Base-by-base conservation (phyloP, 495 filamentous ascomycete genomes). In the Penicillium desertorum region DNA sequence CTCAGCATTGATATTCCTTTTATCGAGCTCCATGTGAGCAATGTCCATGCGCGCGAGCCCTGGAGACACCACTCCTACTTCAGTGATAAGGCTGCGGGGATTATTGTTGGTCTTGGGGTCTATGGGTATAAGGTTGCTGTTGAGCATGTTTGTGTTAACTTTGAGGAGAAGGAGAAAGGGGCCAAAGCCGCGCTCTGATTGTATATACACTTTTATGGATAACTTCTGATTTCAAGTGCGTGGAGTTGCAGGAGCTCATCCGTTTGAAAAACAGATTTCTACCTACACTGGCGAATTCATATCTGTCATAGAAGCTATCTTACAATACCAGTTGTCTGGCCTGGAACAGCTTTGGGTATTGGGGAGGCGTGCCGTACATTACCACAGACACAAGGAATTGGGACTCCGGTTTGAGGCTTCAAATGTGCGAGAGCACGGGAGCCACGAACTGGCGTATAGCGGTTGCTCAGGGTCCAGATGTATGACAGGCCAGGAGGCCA, bases 51-150 rank as follows among this genome's bases (percentile, higher is more conserved):
- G 48, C 67, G 87, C 11, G 86, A 88, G 74, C 59, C 76, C 9
- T 90, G 76, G 59, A 74, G 86, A 56, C 76, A 83, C 56, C 82
- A 87, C 44, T 86, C 83, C 53, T 89, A 84, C 62, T 76, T 90
- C 41, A 84, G 81, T 61, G 87, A 91, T 69, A 89, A 87, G 73
- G 87, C 87, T 12, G 76, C 78, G 45, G 86, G 80, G 0, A 79
- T 88, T 37, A 83, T 90, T 60, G 86, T 83, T 57, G 87, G 87
- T 0, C 62, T 90, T 69, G 87, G 87, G 0, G 78, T 79, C 36
- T 84, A 79, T 71, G 87, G 87, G 56, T 90, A 90, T 70, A 83
- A 77, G 55, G 86, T 85, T 63, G 86, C 87, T 5, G 73, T 90
- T 55, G 83, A 85, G 66, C 86, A 81, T 76, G 79, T 81, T 36